Evolutionary conservation across 2,329 filamentous ascomycete genomes (phyloP).

Genomic region (Hypomyces rosellus): DNA sequence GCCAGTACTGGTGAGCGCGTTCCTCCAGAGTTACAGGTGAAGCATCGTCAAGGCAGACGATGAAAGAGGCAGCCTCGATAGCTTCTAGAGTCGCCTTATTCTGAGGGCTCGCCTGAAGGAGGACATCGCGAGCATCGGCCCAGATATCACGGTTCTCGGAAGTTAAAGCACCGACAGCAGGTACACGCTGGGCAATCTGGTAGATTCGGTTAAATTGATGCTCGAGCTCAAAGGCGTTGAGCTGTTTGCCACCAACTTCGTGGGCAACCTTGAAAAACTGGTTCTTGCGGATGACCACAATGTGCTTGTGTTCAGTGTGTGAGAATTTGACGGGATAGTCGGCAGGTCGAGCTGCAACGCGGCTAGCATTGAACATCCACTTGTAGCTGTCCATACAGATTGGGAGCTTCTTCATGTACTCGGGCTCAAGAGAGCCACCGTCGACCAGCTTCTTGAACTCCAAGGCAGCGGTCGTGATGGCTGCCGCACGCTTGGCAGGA

Average conservation of each 20-base stretch:
- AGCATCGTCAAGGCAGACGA: slow-evolving; percentile 90
- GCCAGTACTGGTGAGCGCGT: slow-evolving; percentile 95
- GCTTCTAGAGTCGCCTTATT: slow-evolving; percentile 73
- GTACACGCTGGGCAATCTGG: slow-evolving; percentile 61
- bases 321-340: slow-evolving; percentile 82
- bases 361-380: slow-evolving; percentile 96
- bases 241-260: slow-evolving; percentile 73
- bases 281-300: slow-evolving; percentile 88
- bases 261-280: slow-evolving; percentile 91
- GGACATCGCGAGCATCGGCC: slow-evolving; percentile 72
- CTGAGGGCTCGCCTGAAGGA: slow-evolving; percentile 68
- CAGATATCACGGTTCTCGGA: slow-evolving; percentile 91
- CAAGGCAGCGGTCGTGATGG: slow-evolving; percentile 75
- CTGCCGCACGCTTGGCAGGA: slow-evolving; percentile 87
- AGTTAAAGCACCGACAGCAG: slow-evolving; percentile 78
- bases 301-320: slow-evolving; percentile 71
- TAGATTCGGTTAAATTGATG: slow-evolving; percentile 83
- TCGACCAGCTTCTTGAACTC: slow-evolving; percentile 96
- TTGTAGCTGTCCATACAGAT: slow-evolving; percentile 98
- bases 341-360: slow-evolving; percentile 73
- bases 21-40: slow-evolving; percentile 90
- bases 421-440: slow-evolving; percentile 74
- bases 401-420: slow-evolving; percentile 97
- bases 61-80: slow-evolving; percentile 83
- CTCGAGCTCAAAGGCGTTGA: slow-evolving; percentile 86